Evolutionary conservation across 805 yeast species (phyloP), one percentile per base, ranked within the genome.

Genomic region (Metschnikowia hibisci): DNA sequence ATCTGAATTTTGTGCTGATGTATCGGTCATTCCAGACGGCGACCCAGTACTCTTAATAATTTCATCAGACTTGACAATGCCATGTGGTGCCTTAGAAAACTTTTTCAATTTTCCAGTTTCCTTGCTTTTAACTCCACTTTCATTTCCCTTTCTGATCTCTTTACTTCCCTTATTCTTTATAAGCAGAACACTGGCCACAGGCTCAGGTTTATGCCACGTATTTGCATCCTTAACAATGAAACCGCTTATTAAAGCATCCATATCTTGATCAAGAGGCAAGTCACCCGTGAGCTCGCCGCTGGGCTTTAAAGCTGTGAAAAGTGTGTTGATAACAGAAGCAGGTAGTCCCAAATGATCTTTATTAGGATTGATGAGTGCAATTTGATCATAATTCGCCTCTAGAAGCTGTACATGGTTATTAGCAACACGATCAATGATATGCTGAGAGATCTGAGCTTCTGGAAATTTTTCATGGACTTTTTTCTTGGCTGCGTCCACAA

Each of bases 201-300:
- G 60, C 22, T 62, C 67, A 5, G 85, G 84, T 57, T 76, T 81
- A 10, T 66, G 52, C 89, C 90, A 85, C 32, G 54, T 55, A 6
- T 48, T 52, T 20, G 71, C 64, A 20, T 66, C 72, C 28, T 50
- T 49, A 5, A 72, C 64, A n/a, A 77, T 63, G 49, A 85, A 82
- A 0, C 90, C 91, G 26, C 74, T 71, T 70, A 82, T 72, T 41
- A 85, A 67, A 20, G 81, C 90, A 53, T 82, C 84, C 42, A 87
- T 59, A 37, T 66, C 68, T 49, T 67, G 80, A 47, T 71, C 74
- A 6, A 52, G 51, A 4, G 82, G 81, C 44, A 78, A 67, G 46
- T 76, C 72, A 7, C 88, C 88, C 32, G 61, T 59, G 25, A 82
- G 62, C 28, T 45, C 61, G 18, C 87, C 87, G 16, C 64, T 67